phyloP scores from a whole-genome alignment of 305 asterid genomes.

The Solanum hybrid region DNA sequence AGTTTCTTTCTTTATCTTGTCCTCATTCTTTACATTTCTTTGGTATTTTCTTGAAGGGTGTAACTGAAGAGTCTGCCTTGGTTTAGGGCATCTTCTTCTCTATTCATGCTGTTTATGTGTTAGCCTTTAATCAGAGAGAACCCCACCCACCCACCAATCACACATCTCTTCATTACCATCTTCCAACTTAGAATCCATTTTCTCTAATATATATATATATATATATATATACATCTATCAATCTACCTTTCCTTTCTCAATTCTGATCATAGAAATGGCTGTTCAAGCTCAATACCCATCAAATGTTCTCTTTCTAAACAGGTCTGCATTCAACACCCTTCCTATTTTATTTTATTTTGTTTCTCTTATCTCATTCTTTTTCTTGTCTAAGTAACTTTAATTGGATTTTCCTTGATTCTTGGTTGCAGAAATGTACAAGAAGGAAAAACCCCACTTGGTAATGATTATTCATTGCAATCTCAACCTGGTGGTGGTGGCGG shows the following conservation, averaged over 20 bases:
- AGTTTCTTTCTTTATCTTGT: neutral
- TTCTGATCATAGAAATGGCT: slow-evolving; percentile 16
- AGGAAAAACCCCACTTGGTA: slow-evolving; percentile 16
- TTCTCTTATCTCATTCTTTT: neutral
- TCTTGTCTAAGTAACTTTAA: neutral
- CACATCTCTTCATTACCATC: neutral
- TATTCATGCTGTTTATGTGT: slow-evolving; percentile 29
- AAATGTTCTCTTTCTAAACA: slow-evolving; percentile 22
- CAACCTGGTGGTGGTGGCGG: slow-evolving; percentile 11
- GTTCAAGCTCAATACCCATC: slow-evolving; percentile 45
- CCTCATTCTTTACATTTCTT: neutral
- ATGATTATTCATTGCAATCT: slow-evolving; percentile 16
- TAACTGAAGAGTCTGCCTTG: slow-evolving; percentile 24
- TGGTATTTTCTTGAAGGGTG: slow-evolving; percentile 6
- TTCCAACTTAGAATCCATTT: neutral
- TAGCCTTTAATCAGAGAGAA: slow-evolving; percentile 4
- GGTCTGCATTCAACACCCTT: slow-evolving; percentile 10
- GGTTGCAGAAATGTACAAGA: slow-evolving; percentile 28
- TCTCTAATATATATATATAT: neutral
- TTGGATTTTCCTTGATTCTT: neutral
- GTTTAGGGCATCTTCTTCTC: slow-evolving; percentile 16
- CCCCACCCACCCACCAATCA: neutral
- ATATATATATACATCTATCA: neutral
- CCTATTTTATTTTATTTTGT: neutral
- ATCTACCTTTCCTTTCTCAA: neutral